phyloP scores from a whole-genome alignment of 345 rosid species.

The Eucalyptus tenuipes region DNA sequence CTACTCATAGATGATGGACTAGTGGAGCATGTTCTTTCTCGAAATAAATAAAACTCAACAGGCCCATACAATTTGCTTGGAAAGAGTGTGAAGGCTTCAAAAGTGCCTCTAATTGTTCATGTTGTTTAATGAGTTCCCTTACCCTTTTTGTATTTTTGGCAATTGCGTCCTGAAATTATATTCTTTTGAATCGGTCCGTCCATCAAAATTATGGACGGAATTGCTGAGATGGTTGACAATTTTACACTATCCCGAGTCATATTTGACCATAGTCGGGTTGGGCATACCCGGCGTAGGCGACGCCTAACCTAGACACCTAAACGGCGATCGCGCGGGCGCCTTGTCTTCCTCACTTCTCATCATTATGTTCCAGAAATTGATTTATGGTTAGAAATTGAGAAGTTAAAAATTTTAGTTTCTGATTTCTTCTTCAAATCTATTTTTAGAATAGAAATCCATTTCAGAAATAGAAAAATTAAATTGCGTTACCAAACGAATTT shows the following conservation, averaged over 20 bases:
- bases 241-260: neutral
- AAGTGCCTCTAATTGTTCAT: neutral
- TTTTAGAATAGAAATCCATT: no score
- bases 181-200: neutral
- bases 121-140: neutral
- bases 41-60: neutral
- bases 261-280: neutral
- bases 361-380: no score
- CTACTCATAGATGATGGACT: no score
- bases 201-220: neutral
- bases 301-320: neutral
- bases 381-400: no score
- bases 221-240: neutral
- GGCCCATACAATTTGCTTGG: neutral
- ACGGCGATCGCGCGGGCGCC: slow-evolving; percentile 8
- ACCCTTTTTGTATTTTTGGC: neutral
- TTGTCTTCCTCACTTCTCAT: slow-evolving; percentile 16
- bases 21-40: neutral
- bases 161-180: neutral
- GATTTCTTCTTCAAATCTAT: no score
- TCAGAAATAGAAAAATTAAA: no score
- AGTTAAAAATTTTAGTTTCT: no score
- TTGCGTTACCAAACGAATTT: no score
- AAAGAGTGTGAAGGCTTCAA: neutral
- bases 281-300: neutral